These are phyloP conservation scores for Alternaria gaisen DNA, from an alignment of 2,329 filamentous ascomycete species.

Conservation along the genomic window DNA sequence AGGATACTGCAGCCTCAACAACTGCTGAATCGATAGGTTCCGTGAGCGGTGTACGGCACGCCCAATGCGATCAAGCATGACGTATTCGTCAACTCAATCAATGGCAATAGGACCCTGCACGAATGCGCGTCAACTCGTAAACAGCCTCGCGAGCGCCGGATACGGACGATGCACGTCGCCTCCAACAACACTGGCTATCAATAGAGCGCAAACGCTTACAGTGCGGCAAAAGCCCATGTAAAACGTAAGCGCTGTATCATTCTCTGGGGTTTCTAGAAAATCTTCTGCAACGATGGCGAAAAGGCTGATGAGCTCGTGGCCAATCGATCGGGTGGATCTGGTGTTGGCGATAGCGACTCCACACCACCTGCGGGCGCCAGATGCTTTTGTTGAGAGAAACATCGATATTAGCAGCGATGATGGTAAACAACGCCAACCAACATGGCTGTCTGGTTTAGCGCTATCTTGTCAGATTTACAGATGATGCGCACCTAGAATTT, in stretches of 20 bases:
- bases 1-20: constrained; percentile 4
- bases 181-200: background rate
- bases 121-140: constrained; percentile 11
- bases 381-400: constrained; percentile 5
- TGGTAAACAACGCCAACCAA: background rate
- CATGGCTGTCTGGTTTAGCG: background rate
- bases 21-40: background rate
- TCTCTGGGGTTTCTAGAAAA: constrained; percentile 8
- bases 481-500: background rate
- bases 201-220: background rate
- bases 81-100: constrained; percentile 3
- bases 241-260: background rate
- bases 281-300: constrained; percentile 5
- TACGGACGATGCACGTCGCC: background rate
- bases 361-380: constrained; percentile 3
- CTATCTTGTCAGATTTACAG: background rate
- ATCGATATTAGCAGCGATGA: background rate
- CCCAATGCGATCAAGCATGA: constrained; percentile 2
- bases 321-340: constrained; percentile 7
- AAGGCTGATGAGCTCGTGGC: background rate
- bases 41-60: background rate
- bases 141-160: background rate
- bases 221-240: background rate
- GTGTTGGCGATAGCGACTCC: constrained; percentile 4
- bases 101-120: constrained; percentile 6